Evolutionary conservation across 352 stramenopile species (phyloP).

Genomic region (Pythium rishiriense): DNA sequence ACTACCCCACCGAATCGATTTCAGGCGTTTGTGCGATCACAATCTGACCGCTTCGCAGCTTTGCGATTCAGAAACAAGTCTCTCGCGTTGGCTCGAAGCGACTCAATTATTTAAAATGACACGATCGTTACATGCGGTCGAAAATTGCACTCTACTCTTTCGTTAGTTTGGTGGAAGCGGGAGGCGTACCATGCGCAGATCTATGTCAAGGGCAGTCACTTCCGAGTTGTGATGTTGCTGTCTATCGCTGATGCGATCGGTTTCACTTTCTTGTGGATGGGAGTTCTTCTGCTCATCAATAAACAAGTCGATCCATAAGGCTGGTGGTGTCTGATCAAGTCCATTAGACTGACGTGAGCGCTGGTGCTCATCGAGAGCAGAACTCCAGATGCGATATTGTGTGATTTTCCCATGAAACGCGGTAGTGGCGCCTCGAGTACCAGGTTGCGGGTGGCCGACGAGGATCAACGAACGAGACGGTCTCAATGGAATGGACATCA

Average conservation of each 20-base stretch:
- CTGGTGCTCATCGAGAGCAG: not conserved
- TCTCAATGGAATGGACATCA: not conserved
- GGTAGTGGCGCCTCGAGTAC: not conserved
- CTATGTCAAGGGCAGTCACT: not conserved
- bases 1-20: not conserved
- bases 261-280: not conserved
- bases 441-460: not conserved
- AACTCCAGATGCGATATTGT: not conserved
- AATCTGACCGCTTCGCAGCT: slow-evolving; percentile 1
- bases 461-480: not conserved
- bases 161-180: not conserved
- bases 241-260: not conserved
- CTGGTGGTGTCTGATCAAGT: too few relatives aligned
- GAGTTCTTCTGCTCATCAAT: not conserved
- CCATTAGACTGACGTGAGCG: not conserved
- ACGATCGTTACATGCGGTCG: too few relatives aligned
- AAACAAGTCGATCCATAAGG: not conserved
- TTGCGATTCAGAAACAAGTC: slow-evolving; percentile 1
- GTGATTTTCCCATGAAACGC: slow-evolving; percentile 1
- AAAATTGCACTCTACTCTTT: not conserved
- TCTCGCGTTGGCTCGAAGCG: not conserved
- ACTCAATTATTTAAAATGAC: not conserved
- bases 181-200: not conserved
- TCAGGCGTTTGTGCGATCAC: not conserved
- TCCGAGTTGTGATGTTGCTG: not conserved